These are phyloP conservation scores for Fomitopsis pulvina DNA, from an alignment of 768 basidiomycete genomes.

Conservation along the genomic window DNA sequence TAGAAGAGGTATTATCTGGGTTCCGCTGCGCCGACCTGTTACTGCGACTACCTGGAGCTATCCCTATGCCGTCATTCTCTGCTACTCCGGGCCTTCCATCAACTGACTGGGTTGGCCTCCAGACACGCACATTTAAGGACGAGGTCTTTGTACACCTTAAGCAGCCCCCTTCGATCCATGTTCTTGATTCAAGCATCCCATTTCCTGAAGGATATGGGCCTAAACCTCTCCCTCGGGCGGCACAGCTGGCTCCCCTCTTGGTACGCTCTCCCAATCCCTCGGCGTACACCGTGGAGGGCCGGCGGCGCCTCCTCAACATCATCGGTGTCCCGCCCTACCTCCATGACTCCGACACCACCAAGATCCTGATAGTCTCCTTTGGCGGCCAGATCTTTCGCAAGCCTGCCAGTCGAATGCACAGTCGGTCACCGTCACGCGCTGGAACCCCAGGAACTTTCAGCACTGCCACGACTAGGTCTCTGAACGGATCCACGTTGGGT, in stretches of 20 bases:
- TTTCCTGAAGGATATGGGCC: slow-evolving; percentile 21
- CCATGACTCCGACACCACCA: slow-evolving; percentile 41
- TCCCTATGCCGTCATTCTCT: slow-evolving; percentile 72
- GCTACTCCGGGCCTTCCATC: slow-evolving; percentile 49
- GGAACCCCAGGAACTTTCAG: slow-evolving; percentile 6
- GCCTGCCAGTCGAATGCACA: slow-evolving; percentile 36
- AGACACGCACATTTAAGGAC: slow-evolving; percentile 37
- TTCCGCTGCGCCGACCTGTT: slow-evolving; percentile 70
- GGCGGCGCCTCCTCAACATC: slow-evolving; percentile 44
- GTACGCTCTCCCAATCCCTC: slow-evolving; percentile 49
- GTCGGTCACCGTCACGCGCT: slow-evolving; percentile 16
- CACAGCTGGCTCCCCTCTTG: slow-evolving; percentile 57
- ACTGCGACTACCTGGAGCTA: slow-evolving; percentile 61
- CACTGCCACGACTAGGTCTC: neutral
- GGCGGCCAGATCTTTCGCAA: slow-evolving; percentile 69
- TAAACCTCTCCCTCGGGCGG: slow-evolving; percentile 29
- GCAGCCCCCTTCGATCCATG: slow-evolving; percentile 21
- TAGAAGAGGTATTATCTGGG: slow-evolving; percentile 55
- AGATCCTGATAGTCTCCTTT: slow-evolving; percentile 73
- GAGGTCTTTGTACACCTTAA: slow-evolving; percentile 39
- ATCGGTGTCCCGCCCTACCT: slow-evolving; percentile 52
- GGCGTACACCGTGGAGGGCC: slow-evolving; percentile 47
- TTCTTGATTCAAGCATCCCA: slow-evolving; percentile 38
- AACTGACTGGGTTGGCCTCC: slow-evolving; percentile 52
- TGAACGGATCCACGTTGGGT: slow-evolving; percentile 1